phyloP scores from a whole-genome alignment of 164 flowering plant genomes.

The Stephania cephalantha region DNA sequence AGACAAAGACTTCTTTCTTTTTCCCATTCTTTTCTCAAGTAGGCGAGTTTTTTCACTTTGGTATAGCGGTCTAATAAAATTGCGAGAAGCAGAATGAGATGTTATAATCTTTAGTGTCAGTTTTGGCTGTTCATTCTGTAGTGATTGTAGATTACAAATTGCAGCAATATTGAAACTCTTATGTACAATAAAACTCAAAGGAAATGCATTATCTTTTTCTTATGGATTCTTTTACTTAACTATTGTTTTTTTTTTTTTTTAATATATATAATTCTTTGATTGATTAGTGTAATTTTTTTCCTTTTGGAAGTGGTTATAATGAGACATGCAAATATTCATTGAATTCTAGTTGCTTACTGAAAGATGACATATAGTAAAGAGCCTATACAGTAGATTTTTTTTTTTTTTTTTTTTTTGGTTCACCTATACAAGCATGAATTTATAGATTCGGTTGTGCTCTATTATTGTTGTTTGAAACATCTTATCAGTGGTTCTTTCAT shows the following conservation, averaged over 20 bases:
- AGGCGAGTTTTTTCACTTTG: constrained; percentile 11
- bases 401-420: too few species aligned
- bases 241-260: constrained; percentile 7
- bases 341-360: background rate
- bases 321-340: background rate
- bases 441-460: background rate
- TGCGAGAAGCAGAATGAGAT: constrained; percentile 31
- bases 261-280: background rate
- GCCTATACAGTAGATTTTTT: background rate
- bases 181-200: constrained; percentile 28
- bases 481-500: background rate
- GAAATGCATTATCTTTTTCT: constrained; percentile 21
- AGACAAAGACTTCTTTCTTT: constrained; percentile 4
- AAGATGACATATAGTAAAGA: background rate
- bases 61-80: constrained; percentile 8
- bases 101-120: constrained; percentile 16
- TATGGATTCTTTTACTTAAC: background rate
- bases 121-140: constrained; percentile 17
- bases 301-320: too few species aligned
- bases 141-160: constrained; percentile 14
- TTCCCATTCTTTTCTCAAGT: constrained; percentile 9
- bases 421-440: background rate
- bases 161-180: constrained; percentile 14
- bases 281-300: too few species aligned
- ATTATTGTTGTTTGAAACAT: constrained; percentile 2